Percentiles rank a stretch among this genome's conserved stretches.
Evolutionary conservation across 768 basidiomycete genomes (phyloP).

Genomic region (Gelatoporia subvermispora): DNA sequence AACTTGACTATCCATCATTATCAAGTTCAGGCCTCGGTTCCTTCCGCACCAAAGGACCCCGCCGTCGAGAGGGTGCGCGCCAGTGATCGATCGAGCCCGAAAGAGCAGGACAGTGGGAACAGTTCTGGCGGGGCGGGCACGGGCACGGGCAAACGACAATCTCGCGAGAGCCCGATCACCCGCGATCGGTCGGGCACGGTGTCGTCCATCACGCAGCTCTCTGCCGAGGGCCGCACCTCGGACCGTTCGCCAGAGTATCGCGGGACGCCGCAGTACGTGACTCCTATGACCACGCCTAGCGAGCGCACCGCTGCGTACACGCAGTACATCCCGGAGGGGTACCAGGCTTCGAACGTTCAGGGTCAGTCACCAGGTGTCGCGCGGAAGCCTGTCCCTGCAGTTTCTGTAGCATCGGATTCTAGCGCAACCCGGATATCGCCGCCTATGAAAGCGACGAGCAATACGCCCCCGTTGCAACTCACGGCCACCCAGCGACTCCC

Average conservation of each 20-base stretch:
- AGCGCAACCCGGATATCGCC: conserved; percentile 24
- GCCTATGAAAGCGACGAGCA: conserved; percentile 33
- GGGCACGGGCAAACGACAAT: conserved; percentile 14
- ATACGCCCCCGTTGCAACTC: conserved; percentile 53
- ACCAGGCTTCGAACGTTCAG: conserved; percentile 2
- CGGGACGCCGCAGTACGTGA: conserved; percentile 36
- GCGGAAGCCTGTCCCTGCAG: conserved; percentile 17
- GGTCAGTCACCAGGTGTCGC: conserved; percentile 8
- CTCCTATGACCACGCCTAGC: conserved; percentile 43
- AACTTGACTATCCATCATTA: conserved; percentile 25
- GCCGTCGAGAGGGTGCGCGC: conserved; percentile 51
- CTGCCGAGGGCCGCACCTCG: conserved; percentile 25
- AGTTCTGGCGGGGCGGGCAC: conserved; percentile 6
- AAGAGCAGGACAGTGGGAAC: conserved; percentile 38
- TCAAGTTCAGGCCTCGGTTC: not conserved
- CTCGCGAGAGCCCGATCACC: conserved; percentile 35
- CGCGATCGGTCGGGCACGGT: conserved; percentile 26
- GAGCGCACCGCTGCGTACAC: conserved; percentile 42
- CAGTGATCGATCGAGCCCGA: conserved; percentile 51
- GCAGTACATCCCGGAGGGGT: conserved; percentile 34
- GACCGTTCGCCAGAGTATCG: conserved; percentile 38
- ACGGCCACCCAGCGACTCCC: conserved; percentile 51
- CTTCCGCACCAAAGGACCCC: conserved; percentile 31
- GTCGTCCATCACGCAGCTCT: conserved; percentile 24
- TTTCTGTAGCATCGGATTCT: conserved; percentile 10